Evolutionary conservation across 73 alveolate species (phyloP).

Genomic region (Uronychia setigera): DNA sequence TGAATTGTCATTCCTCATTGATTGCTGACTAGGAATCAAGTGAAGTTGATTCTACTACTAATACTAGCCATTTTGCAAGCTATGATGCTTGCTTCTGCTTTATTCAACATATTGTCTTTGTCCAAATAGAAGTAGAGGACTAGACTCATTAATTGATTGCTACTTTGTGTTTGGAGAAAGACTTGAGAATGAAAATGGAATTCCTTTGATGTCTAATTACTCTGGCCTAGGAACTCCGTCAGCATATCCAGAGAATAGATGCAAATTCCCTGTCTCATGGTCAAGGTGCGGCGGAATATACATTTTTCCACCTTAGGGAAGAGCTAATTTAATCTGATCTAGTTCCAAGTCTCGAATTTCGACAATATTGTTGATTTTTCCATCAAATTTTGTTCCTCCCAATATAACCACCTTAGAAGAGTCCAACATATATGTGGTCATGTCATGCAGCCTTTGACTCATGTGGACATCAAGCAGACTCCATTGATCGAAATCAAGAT

Average conservation of each 20-base stretch:
- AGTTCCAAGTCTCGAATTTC: slow-evolving; percentile 51
- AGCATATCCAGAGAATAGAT: slow-evolving; percentile 47
- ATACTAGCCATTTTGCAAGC: too few relatives aligned
- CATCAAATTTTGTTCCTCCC: not conserved
- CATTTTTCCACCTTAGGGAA: slow-evolving; percentile 53
- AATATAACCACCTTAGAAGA: not conserved
- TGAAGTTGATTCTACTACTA: too few relatives aligned
- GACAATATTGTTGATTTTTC: not conserved
- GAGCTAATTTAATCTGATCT: slow-evolving; percentile 24
- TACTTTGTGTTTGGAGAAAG: too few relatives aligned
- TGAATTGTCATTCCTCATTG: too few relatives aligned
- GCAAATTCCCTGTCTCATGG: slow-evolving; percentile 17
- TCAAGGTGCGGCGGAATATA: slow-evolving; percentile 52
- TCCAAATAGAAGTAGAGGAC: too few relatives aligned
- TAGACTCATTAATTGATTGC: too few relatives aligned
- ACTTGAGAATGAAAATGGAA: too few relatives aligned
- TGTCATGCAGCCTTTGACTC: not conserved
- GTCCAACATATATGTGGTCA: not conserved
- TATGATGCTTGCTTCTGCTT: too few relatives aligned
- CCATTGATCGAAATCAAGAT: slow-evolving; percentile 30
- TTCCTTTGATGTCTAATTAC: too few relatives aligned
- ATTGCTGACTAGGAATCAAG: too few relatives aligned
- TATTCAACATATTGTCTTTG: too few relatives aligned
- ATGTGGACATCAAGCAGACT: not conserved
- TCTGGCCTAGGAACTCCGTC: slow-evolving; percentile 43